Evolutionary conservation across 129 eudicot species (phyloP).

Genomic region (Flaveria ramosissima): DNA sequence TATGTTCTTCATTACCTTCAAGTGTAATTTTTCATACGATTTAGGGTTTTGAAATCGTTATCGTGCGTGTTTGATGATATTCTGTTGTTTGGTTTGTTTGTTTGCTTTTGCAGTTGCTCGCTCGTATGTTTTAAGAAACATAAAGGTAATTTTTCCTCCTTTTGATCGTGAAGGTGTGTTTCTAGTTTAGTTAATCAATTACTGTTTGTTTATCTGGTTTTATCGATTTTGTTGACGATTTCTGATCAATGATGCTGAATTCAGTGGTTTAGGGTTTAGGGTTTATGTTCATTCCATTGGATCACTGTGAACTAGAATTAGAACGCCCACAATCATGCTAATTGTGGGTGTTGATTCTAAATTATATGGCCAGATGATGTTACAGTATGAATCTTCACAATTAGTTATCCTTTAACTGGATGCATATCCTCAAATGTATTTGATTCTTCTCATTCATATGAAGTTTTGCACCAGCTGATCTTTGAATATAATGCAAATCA

Average conservation of each 20-base stretch:
- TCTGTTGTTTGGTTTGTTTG: background rate
- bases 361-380: background rate
- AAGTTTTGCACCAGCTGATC: background rate
- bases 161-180: background rate
- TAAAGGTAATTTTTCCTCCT: constrained; percentile 53
- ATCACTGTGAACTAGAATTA: background rate
- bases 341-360: background rate
- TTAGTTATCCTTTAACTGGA: background rate
- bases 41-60: constrained; percentile 12
- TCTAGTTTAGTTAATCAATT: background rate
- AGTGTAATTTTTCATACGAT: background rate
- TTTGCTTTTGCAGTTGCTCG: constrained; percentile 57
- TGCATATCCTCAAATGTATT: background rate
- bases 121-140: constrained; percentile 79
- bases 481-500: background rate
- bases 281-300: background rate
- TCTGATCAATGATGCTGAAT: background rate
- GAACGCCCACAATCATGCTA: background rate
- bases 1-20: too few species aligned
- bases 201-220: constrained; percentile 3
- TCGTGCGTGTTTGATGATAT: background rate
- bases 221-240: background rate
- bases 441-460: background rate
- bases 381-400: too few species aligned
- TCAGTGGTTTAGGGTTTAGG: constrained; percentile 17